These are phyloP conservation scores for Apiospora malaysiana DNA, from an alignment of 2,329 filamentous ascomycete genomes.

Conservation along the genomic window DNA sequence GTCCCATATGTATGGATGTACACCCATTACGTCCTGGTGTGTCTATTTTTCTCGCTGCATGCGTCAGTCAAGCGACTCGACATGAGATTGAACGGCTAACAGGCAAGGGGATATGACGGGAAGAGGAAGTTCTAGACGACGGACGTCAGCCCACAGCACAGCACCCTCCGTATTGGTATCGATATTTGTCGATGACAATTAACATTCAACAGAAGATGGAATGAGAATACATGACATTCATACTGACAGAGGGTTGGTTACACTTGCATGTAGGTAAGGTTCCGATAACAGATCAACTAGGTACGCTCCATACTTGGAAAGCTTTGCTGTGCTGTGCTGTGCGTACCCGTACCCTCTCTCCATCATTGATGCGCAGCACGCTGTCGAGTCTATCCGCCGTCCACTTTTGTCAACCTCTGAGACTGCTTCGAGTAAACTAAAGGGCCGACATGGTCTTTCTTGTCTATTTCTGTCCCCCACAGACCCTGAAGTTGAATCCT, in stretches of 20 bases:
- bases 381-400: neutral
- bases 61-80: constrained; percentile 5
- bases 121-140: neutral
- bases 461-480: neutral
- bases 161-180: neutral
- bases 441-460: neutral
- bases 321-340: too few species aligned
- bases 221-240: neutral
- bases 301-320: neutral
- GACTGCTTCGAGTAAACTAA: neutral
- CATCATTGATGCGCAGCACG: neutral
- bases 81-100: neutral
- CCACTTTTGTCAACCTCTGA: constrained; percentile 14
- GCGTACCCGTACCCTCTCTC: neutral
- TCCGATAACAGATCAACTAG: neutral
- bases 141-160: neutral
- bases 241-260: neutral
- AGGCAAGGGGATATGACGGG: neutral
- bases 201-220: neutral
- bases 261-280: too few species aligned
- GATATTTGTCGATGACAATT: neutral
- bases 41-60: neutral
- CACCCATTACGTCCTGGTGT: neutral
- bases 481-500: constrained; percentile 1
- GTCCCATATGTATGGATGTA: neutral